These are phyloP conservation scores for Xylaria scruposa DNA, from an alignment of 495 filamentous ascomycete species.

Conservation along the genomic window DNA sequence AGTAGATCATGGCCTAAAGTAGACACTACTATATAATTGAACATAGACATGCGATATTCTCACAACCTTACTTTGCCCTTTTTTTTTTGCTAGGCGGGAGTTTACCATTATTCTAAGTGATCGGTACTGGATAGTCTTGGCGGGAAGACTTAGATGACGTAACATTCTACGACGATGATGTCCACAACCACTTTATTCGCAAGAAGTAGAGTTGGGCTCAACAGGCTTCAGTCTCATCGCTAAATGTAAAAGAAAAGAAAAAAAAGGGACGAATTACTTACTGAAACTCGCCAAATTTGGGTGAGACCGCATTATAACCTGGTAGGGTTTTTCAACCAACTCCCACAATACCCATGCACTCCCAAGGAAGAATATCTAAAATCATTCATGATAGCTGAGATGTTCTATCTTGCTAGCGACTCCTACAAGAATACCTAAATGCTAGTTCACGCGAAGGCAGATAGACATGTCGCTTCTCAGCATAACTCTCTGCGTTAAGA, in stretches of 20 bases:
- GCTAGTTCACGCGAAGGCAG: not conserved
- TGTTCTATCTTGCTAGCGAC: not conserved
- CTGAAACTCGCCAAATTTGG: not conserved
- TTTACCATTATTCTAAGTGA: no score
- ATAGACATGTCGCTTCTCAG: not conserved
- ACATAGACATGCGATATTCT: not conserved
- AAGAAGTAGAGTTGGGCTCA: not conserved
- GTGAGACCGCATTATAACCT: not conserved
- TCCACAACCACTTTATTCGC: not conserved
- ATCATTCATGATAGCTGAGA: not conserved
- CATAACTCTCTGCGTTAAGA: not conserved
- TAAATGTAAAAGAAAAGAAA: not conserved
- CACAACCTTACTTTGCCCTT: not conserved
- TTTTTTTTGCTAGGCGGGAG: not conserved
- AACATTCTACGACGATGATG: not conserved
- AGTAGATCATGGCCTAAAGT: not conserved
- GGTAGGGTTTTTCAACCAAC: not conserved
- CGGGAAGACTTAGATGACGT: not conserved
- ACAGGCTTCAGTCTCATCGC: not conserved
- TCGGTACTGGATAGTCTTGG: no score
- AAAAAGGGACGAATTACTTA: not conserved
- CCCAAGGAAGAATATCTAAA: not conserved
- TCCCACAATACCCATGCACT: not conserved
- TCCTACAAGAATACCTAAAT: not conserved
- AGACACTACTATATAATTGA: not conserved